These are phyloP conservation scores for Pterula multifida DNA, from an alignment of 1,284 basidiomycete genomes.

Conservation along the genomic window DNA sequence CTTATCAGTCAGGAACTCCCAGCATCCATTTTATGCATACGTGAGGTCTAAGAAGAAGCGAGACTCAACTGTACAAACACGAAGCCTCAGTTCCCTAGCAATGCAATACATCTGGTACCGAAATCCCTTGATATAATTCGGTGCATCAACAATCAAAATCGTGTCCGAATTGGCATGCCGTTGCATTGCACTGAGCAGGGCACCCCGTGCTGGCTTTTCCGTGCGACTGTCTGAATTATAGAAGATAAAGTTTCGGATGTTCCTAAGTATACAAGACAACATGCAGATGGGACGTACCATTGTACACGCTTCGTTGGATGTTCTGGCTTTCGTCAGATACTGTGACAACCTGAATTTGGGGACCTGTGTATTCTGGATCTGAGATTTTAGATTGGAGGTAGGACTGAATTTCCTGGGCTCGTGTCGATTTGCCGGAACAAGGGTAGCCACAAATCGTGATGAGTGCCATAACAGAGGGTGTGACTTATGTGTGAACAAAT, in stretches of 20 bases:
- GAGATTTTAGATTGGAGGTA: conserved; percentile 48
- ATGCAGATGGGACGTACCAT: conserved; percentile 37
- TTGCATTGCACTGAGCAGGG: conserved; percentile 80
- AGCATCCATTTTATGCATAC: too few species aligned
- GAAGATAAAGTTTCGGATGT: conserved; percentile 3
- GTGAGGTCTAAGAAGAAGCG: not conserved
- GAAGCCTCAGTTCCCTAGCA: conserved; percentile 76
- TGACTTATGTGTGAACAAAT: too few species aligned
- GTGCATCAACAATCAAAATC: conserved; percentile 81
- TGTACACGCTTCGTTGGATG: conserved; percentile 57
- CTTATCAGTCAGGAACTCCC: not conserved
- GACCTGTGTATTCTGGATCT: conserved; percentile 30
- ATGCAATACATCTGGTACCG: conserved; percentile 97
- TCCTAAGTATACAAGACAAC: conserved; percentile 4
- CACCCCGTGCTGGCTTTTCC: conserved; percentile 84
- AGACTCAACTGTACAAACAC: conserved; percentile 75
- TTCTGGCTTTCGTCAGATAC: conserved; percentile 72
- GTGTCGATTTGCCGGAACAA: conserved; percentile 74
- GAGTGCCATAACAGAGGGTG: conserved; percentile 67
- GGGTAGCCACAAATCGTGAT: conserved; percentile 90
- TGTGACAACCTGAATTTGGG: conserved; percentile 45
- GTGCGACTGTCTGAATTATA: conserved; percentile 49
- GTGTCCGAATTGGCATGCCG: conserved; percentile 62
- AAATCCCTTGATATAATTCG: conserved; percentile 97
- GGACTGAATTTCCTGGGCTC: conserved; percentile 54